Evolutionary conservation across 768 basidiomycete genomes (phyloP), one percentile per base, ranked within the genome.

Genomic region (Galerina marginata): DNA sequence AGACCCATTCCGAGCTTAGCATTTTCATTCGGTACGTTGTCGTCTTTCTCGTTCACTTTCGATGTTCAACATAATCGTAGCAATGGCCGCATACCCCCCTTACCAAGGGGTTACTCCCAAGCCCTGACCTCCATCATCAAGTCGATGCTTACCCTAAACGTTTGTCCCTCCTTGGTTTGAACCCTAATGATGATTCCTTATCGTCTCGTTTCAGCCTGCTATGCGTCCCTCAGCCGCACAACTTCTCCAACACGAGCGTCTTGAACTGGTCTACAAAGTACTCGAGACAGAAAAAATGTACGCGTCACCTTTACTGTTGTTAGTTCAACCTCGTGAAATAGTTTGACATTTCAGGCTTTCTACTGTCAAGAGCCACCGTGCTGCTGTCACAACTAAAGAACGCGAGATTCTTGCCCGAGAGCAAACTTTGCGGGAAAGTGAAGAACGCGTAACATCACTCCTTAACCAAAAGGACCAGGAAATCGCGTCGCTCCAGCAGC

Each of bases 41-140:
- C 1, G 39, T 37, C 6, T 36, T 12, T 23, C n/a, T 16, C 25
- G 14, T 1, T 20, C 40, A 33, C 37, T 36, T 33, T 42, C 16
- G 23, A 1, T 14, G 10, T 23, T 16, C 40, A 37, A 12, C 33
- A 53, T 36, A 33, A 43, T 2, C 3, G 36, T 62, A 91, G 90
- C 66, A 93, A 91, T 62, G 94, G 92, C 12, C 87, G 92, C n/a
- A 92, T 96, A 72, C 95, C 95, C 7, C 93, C 93, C 2, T 75
- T 97, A 47, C 95, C 95, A 0, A 82, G 87, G 64, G 88, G 90
- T 6, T 96, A 96, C 71, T 92, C 91, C 15, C 86, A 87, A 59
- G 78, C 86, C 1, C 75, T 95, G 14, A 80, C 83, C 4, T 79
- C 79, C n/a, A 83, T 91, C 58, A 94, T 96, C 68, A 93, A 90